Base-by-base conservation (phyloP, 2,329 filamentous ascomycete genomes). In the Metarhizium sp. region DNA sequence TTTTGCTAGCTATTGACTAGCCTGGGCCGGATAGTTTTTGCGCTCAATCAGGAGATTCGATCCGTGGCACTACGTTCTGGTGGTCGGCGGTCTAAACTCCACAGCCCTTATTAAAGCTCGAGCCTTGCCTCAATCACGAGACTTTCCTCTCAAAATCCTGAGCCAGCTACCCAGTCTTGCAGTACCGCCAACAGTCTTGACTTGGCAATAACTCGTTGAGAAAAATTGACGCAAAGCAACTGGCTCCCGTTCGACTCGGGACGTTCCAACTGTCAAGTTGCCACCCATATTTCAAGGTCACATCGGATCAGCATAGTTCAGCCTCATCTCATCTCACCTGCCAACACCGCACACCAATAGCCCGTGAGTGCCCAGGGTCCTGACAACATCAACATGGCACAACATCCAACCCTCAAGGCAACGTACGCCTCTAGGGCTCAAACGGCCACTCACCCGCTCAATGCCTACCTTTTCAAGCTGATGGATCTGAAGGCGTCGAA, bases 401-500 rank as follows among this genome's bases (percentile, higher is more conserved):
- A 67, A 51, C 75, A 79, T 63, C 69, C 74, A 8, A 77, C 77
- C 50, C 68, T 81, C 60, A 75, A 74, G 70, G 72, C 73, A 66
- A 77, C 78, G 55, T 84, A 78, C 66, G 74, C 73, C 68, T 71
- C 73, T 58, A 73, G 81, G 62, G 76, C 78, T 42, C 71, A 75
- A 59, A 70, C 74, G 57, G 75, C 75, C 52, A 69, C 71, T 16
- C 83, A 86, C 61, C 83, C 83, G 34, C 75, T 86, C 58, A 77
- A 76, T 50, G 71, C 74, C 53, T 85, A 86, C 63, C 79, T 86
- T 38, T 75, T 83, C 64, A 80, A 81, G 53, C 73, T 86, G 59
- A 86, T 86, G 82, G 78, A 80, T 57, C 71, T 85, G 60, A 86
- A 86, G 70, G 75, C 79, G 43, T 86, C 82, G 56, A 86, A 86